phyloP scores from a whole-genome alignment of 1,284 basidiomycete genomes.

The Trametes polyzona region DNA sequence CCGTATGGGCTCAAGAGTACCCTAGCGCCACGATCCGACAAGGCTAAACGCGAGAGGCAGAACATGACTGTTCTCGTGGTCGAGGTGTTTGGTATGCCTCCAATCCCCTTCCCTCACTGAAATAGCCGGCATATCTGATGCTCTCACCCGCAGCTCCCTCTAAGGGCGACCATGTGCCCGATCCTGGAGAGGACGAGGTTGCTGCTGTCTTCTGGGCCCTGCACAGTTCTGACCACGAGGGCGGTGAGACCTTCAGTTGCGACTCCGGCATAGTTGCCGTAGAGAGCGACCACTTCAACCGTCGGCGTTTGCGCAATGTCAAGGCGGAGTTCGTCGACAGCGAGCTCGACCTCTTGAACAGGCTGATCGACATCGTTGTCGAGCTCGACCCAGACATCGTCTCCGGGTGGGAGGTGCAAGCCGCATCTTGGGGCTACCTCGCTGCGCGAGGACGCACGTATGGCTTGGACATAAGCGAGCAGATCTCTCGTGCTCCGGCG shows the following conservation, averaged over 20 bases:
- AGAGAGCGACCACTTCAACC: conserved; percentile 42
- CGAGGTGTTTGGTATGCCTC: conserved; percentile 78
- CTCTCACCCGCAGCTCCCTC: conserved; percentile 58
- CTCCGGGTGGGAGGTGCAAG: conserved; percentile 91
- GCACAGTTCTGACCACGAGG: conserved; percentile 53
- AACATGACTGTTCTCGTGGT: conserved; percentile 83
- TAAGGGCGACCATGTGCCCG: conserved; percentile 64
- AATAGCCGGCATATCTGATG: background rate
- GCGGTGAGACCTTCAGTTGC: conserved; percentile 35
- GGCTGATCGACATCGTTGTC: conserved; percentile 75
- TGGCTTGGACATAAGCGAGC: conserved; percentile 72
- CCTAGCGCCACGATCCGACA: conserved; percentile 46
- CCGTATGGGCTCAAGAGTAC: conserved; percentile 69
- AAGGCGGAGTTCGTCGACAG: conserved; percentile 60
- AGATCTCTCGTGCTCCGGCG: conserved; percentile 70
- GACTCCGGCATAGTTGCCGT: conserved; percentile 69
- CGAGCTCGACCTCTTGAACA: conserved; percentile 87
- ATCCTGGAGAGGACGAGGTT: conserved; percentile 77
- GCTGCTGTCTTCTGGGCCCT: conserved; percentile 72
- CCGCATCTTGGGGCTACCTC: conserved; percentile 90
- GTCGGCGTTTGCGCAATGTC: conserved; percentile 47
- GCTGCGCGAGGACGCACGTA: conserved; percentile 67
- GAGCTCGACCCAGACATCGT: conserved; percentile 91
- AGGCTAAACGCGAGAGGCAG: conserved; percentile 62
- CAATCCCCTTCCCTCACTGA: background rate